Base-by-base conservation (phyloP, 1,284 basidiomycete genomes). In the Ustilago crameri region DNA sequence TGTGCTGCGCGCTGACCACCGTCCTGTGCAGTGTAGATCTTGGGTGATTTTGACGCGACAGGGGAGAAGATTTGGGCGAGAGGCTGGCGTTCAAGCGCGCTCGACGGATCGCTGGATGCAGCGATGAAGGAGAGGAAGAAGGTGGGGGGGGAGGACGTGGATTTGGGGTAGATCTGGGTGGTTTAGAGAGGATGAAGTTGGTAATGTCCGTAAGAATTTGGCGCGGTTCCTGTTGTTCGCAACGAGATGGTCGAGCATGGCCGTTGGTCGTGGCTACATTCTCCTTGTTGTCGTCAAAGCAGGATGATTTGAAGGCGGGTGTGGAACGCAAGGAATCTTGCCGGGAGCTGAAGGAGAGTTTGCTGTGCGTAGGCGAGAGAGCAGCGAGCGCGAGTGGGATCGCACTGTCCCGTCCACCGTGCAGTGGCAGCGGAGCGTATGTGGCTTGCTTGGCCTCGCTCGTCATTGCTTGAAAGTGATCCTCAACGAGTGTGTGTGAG, bases 191-290 rank as follows among this genome's bases (percentile, higher is more conserved):
- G 43, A 40, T 30, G 8, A 34, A 12, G 22, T 48, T 48, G 2
- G 45, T 49, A 10, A 56, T 56, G 17, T 56, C 47, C 18, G 10
- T 14, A 4, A 56, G 46, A 3, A 48, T 27, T 30, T 43, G 27
- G 20, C 24, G 24, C n/a, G 8, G 17, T 24, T 22, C 23, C n/a
- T 48, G 20, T 35, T 17, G 22, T 9, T 27, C 37, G 30, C 20
- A 9, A 3, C 32, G 15, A 30, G 30, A 12, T 30, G 30, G 27
- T 14, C 38, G 44, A 3, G 7, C 17, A 3, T 41, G n/a, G n/a
- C n/a, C n/a, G n/a, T n/a, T n/a, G n/a, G n/a, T 27, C 5, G n/a
- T 18, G 47, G 10, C 5, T 14, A 27, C 2, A 24, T 50, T 41
- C 37, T 50, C 38, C 32, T 50, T 34, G 30, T 38, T n/a, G 5